Evolutionary conservation across 495 filamentous ascomycete genomes (phyloP).

Genomic region (Lentithecium fluviatile): DNA sequence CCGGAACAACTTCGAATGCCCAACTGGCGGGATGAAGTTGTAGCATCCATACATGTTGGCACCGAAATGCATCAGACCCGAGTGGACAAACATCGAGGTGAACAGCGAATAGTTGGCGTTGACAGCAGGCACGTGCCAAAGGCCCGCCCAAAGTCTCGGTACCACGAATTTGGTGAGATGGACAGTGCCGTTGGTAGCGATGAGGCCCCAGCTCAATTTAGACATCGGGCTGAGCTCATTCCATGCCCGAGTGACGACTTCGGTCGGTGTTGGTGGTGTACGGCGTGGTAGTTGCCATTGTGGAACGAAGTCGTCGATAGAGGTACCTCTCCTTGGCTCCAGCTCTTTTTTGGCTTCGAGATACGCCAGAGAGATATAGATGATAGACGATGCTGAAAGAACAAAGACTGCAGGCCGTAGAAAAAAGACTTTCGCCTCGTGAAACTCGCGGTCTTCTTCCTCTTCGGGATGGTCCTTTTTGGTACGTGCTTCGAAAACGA

Average conservation of each 20-base stretch:
- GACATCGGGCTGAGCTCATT: conserved; percentile 1
- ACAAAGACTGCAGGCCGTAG: conserved; percentile 9
- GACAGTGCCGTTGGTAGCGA: conserved; percentile 7
- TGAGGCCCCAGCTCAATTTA: conserved; percentile 4
- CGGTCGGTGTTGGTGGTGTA: not conserved
- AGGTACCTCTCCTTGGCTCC: not conserved
- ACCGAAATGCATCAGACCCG: conserved; percentile 6
- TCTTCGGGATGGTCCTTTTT: not conserved
- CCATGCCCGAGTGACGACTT: conserved; percentile 4
- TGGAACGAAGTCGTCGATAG: not conserved
- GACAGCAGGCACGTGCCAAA: conserved; percentile 22
- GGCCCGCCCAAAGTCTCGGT: not conserved
- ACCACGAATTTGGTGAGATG: conserved; percentile 10
- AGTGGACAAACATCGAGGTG: conserved; percentile 25
- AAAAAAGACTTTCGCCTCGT: not conserved
- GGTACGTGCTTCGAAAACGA: not conserved
- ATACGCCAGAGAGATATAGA: conserved; percentile 13
- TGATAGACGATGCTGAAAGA: not conserved
- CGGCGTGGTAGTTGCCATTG: not conserved
- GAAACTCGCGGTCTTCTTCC: not conserved
- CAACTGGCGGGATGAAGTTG: conserved; percentile 14
- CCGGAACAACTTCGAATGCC: conserved; percentile 11
- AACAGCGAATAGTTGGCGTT: conserved; percentile 15
- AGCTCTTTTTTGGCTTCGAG: conserved; percentile 13
- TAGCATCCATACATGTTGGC: conserved; percentile 22